phyloP scores from a whole-genome alignment of 2,329 filamentous ascomycete species.

The Fusarium foetens region DNA sequence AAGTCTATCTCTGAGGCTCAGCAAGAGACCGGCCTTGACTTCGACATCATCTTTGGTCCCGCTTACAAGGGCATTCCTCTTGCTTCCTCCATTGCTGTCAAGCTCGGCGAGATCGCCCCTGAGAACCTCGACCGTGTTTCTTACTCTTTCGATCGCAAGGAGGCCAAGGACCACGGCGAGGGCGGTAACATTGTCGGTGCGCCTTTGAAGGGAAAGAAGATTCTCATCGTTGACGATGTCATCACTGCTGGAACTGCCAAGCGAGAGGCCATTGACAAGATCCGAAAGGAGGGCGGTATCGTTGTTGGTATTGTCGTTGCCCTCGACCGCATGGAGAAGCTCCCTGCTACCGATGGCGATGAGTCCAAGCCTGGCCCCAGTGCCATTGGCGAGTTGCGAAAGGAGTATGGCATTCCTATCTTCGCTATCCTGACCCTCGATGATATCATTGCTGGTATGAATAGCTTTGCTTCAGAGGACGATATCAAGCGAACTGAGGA shows the following conservation, averaged over 20 bases:
- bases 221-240: conserved; percentile 95
- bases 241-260: conserved; percentile 96
- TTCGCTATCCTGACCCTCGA: conserved; percentile 84
- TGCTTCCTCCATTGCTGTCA: conserved; percentile 79
- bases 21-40: conserved; percentile 58
- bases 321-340: conserved; percentile 87
- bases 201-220: conserved; percentile 81
- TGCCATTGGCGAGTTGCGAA: conserved; percentile 85
- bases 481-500: conserved; percentile 76
- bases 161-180: conserved; percentile 95
- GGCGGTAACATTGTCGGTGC: conserved; percentile 93
- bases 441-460: conserved; percentile 80
- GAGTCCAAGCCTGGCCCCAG: conserved; percentile 77
- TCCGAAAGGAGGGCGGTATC: conserved; percentile 83
- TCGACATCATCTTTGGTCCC: conserved; percentile 92
- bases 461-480: conserved; percentile 67
- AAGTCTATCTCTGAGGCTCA: conserved; percentile 65
- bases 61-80: conserved; percentile 98
- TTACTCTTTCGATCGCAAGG: conserved; percentile 96
- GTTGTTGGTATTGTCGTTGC: conserved; percentile 90
- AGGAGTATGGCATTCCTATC: conserved; percentile 85
- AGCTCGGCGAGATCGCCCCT: conserved; percentile 76
- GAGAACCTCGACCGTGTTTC: conserved; percentile 74
- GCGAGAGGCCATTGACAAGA: conserved; percentile 90
- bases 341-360: conserved; percentile 71